Evolutionary conservation across 2,329 filamentous ascomycete genomes (phyloP), one percentile per base, ranked within the genome.

Genomic region (Fusarium sororula): DNA sequence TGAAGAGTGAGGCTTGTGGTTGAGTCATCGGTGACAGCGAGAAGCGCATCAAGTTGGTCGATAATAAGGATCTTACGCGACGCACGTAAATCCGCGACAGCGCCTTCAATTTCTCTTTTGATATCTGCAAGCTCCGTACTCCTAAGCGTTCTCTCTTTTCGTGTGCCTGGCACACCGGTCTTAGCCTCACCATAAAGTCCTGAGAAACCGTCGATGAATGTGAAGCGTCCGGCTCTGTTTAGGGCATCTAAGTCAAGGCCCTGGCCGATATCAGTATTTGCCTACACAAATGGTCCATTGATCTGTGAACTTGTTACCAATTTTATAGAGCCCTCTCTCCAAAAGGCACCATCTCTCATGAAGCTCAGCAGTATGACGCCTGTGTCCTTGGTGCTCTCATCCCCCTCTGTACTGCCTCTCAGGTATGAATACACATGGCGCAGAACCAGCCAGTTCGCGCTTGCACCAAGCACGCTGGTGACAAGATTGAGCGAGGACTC

Each of bases 331-430:
- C 93, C 92, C 7, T 91, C 89, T 71, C 86, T 90, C 94, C 95
- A 98, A 80, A 97, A 97, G 3, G 88, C 85, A 72, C 88, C 89
- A 77, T 96, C 92, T 68, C 94, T 88, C 82, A 97, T 84, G 83
- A 96, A 98, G 84, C 93, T 97, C 66, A 96, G 90, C 7, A 98
- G 85, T 7, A 98, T 86, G 2, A 98, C 88, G 56, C 85, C 87
- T 32, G 81, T 83, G 48, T 83, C 83, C 17, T 79, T 79, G 20
- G 75, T 74, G 22, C 44, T 63, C 35, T 56, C 65, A 35, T 73
- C 75, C 12, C 77, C 67, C 45, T 60, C 71, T 42, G 44, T 65
- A 72, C 39, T 77, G 77, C 72, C 79, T 54, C 63, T 72, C 47
- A 89, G 83, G 12, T 85, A 81, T n/a, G 84, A 82, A 78, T 85